Base-by-base conservation (phyloP, 331 rosid genomes). In the Erythrophleum ivorense region DNA sequence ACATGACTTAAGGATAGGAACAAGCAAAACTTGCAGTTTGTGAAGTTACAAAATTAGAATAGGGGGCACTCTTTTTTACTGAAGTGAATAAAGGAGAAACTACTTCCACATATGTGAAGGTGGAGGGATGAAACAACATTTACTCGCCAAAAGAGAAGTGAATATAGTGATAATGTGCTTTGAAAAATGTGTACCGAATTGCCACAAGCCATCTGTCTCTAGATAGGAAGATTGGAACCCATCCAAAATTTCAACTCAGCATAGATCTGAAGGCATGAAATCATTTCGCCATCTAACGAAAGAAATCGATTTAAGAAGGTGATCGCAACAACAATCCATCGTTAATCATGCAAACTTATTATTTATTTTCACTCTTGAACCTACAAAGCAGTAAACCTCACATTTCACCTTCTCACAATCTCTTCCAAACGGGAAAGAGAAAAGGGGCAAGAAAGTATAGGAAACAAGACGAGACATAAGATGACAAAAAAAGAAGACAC, bases 221-320 rank as follows among this genome's bases (percentile, higher is more conserved):
- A 40, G 19, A 18, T 64, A 11, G 43, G 40, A 11, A 45, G 46
- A 78, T 72, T 33, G 75, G 45, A 72, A 72, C 16, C 16, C 60
- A 24, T 16, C 54, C 29, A 78, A 21, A 69, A 45, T 41, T 76
- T 40, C 33, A 65, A 65, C 33, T 13, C 4, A 72, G 66, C 83
- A 63, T 36, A 81, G 90, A 87, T 84, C 84, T 78, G 67, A 80
- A 80, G 53, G 54, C 80, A 80, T 24, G 21, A 55, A 77, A 73
- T 73, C 71, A 86, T 76, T 73, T 52, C 83, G 80, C 52, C 14
- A 50, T 43, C 41, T 14, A 21, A 84, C 38, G 10, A 74, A 50
- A 79, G 73, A 15, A 58, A 41, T 67, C 43, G 24, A 67, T 38
- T 59, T 11, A 45, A 74, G 68, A 79, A 48, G 72, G 31, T 34